Conservation (phyloP, 208 protist species). For the Crithidia bombi region DNA sequence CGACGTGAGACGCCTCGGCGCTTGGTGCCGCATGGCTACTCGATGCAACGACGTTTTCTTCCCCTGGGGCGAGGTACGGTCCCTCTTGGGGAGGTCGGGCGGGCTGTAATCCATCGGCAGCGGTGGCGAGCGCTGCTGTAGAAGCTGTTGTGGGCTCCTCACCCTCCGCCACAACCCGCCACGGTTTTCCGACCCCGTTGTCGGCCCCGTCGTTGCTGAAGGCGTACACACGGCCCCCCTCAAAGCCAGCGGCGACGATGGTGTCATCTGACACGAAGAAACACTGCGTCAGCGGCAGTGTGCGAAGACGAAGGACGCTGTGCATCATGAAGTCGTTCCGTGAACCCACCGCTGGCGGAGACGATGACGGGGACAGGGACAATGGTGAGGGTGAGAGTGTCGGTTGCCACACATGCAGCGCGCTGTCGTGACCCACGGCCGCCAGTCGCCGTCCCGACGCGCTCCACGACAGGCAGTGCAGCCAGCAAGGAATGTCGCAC, state of each 20-base stretch:
- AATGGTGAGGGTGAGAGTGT: neutral
- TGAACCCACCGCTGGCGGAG: no score
- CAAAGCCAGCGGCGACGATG: constrained; percentile 24
- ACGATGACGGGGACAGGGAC: neutral
- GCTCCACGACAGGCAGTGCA: constrained; percentile 24
- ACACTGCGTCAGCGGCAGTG: constrained; percentile 25
- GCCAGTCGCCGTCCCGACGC: constrained; percentile 22
- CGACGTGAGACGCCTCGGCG: neutral
- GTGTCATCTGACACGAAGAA: constrained; percentile 9
- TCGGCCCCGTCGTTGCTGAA: constrained; percentile 4
- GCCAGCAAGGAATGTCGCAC: constrained; percentile 10
- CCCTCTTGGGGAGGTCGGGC: no score
- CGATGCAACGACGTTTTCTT: neutral
- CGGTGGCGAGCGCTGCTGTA: no score
- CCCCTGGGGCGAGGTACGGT: no score
- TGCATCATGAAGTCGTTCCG: neutral
- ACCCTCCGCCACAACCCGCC: constrained; percentile 1
- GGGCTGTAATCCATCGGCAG: no score
- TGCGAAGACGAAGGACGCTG: constrained; percentile 5
- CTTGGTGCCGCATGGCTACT: neutral
- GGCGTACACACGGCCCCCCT: constrained; percentile 23
- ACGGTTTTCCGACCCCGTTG: neutral
- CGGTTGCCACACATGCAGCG: constrained; percentile 20
- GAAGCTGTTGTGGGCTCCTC: neutral
- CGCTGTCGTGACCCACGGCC: constrained; percentile 29